These are phyloP conservation scores for Centaurea solstitialis DNA, from an alignment of 129 eudicot species.

Conservation along the genomic window DNA sequence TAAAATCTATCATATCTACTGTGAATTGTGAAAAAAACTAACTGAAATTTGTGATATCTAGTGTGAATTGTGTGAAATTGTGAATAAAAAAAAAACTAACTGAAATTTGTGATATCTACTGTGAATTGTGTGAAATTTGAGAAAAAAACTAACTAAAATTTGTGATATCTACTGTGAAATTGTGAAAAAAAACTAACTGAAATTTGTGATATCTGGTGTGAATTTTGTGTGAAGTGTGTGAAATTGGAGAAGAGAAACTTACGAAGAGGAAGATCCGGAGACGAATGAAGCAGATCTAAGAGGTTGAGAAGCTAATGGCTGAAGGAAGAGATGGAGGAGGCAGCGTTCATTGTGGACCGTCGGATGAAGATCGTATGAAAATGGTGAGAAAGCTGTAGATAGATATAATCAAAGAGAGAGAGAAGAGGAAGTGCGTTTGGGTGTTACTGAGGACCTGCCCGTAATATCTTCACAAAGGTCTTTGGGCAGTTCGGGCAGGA, in stretches of 20 bases:
- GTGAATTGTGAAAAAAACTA: too few relatives aligned
- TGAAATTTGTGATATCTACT: too few relatives aligned
- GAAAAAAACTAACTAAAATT: too few relatives aligned
- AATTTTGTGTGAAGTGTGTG: too few relatives aligned
- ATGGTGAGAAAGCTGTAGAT: conserved; percentile 2
- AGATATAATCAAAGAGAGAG: conserved; percentile 11
- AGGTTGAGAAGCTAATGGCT: conserved; percentile 16
- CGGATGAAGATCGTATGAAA: conserved; percentile 28
- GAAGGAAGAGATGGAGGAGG: conserved; percentile 10
- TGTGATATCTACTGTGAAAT: too few relatives aligned
- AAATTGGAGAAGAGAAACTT: conserved; percentile 4
- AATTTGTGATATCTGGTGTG: neutral
- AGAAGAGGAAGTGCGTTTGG: conserved; percentile 14
- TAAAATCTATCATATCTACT: too few relatives aligned
- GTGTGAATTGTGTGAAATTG: too few relatives aligned
- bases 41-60: too few relatives aligned
- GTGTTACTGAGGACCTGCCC: conserved; percentile 38
- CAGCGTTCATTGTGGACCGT: conserved; percentile 51
- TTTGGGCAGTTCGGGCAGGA: conserved; percentile 55
- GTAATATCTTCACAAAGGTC: conserved; percentile 31
- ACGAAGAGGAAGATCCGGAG: conserved; percentile 39
- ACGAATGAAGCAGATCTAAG: conserved; percentile 35
- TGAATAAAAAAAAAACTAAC: neutral
- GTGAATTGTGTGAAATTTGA: too few relatives aligned
- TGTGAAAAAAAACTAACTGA: too few relatives aligned